Percentiles rank a stretch among this genome's conserved stretches.
phyloP scores from a whole-genome alignment of 2,329 filamentous ascomycete genomes.

The Aspergillus sp. region DNA sequence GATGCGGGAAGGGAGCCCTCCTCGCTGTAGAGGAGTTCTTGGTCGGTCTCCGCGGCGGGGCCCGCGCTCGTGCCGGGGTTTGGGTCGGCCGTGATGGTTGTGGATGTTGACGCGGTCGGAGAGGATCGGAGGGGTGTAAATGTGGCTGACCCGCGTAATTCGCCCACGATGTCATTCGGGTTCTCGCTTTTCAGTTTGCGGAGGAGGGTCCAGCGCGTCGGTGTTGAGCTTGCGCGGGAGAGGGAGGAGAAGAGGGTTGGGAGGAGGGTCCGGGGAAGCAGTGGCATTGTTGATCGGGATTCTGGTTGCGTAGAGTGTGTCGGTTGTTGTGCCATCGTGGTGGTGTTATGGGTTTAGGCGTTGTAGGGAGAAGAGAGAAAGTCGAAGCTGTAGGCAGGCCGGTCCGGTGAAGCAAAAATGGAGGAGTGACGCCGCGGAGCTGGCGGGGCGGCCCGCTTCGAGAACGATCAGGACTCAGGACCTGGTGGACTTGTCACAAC shows the following conservation, averaged over 20 bases:
- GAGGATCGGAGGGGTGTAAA: constrained; percentile 35
- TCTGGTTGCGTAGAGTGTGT: background rate
- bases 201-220: constrained; percentile 40
- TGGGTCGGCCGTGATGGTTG: constrained; percentile 11
- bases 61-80: background rate
- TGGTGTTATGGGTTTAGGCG: background rate
- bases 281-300: background rate
- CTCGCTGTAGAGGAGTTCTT: constrained; percentile 47
- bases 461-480: constrained; percentile 11
- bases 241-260: constrained; percentile 37
- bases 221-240: constrained; percentile 20
- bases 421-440: background rate
- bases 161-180: constrained; percentile 46
- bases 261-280: constrained; percentile 24
- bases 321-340: background rate
- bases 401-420: background rate
- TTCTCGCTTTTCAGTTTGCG: constrained; percentile 48
- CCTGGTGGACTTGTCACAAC: constrained; percentile 23
- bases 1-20: constrained; percentile 45
- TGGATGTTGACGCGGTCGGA: constrained; percentile 22
- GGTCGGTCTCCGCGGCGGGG: background rate
- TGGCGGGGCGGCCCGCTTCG: background rate
- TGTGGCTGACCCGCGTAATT: constrained; percentile 45
- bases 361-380: background rate
- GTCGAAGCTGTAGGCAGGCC: background rate